Conservation (phyloP, 2,329 filamentous ascomycete genomes). For the Pyrenophora teres region DNA sequence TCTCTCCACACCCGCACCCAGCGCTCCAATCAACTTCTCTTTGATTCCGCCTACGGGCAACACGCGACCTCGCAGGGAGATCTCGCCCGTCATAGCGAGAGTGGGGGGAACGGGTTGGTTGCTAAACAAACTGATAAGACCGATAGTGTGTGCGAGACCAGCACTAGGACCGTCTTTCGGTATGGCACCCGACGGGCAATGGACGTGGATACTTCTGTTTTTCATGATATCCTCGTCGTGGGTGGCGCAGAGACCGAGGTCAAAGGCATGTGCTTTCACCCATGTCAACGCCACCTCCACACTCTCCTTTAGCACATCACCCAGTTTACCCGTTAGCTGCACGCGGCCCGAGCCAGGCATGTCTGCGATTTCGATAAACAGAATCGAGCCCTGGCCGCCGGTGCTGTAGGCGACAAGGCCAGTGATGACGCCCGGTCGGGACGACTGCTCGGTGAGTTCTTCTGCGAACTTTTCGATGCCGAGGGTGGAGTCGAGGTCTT, state of each 20-base stretch:
- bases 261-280: constrained; percentile 95
- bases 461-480: constrained; percentile 94
- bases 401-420: constrained; percentile 93
- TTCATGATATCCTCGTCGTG: constrained; percentile 94
- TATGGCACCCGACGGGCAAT: constrained; percentile 92
- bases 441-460: constrained; percentile 85
- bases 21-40: constrained; percentile 94
- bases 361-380: constrained; percentile 97
- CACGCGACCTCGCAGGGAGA: constrained; percentile 83
- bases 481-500: constrained; percentile 87
- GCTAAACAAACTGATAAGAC: constrained; percentile 86
- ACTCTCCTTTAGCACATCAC: constrained; percentile 94
- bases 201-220: constrained; percentile 89
- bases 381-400: constrained; percentile 90
- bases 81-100: constrained; percentile 88
- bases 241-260: constrained; percentile 80
- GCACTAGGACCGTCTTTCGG: constrained; percentile 88
- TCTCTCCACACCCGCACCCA: constrained; percentile 91
- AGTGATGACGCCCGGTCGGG: constrained; percentile 87
- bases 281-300: constrained; percentile 95
- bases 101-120: constrained; percentile 85
- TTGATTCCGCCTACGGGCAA: constrained; percentile 97
- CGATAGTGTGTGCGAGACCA: constrained; percentile 91
- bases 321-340: constrained; percentile 93
- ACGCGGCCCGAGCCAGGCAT: constrained; percentile 94